These are phyloP conservation scores for Crithidia sp. DNA, from an alignment of 208 protist genomes.

Conservation along the genomic window DNA sequence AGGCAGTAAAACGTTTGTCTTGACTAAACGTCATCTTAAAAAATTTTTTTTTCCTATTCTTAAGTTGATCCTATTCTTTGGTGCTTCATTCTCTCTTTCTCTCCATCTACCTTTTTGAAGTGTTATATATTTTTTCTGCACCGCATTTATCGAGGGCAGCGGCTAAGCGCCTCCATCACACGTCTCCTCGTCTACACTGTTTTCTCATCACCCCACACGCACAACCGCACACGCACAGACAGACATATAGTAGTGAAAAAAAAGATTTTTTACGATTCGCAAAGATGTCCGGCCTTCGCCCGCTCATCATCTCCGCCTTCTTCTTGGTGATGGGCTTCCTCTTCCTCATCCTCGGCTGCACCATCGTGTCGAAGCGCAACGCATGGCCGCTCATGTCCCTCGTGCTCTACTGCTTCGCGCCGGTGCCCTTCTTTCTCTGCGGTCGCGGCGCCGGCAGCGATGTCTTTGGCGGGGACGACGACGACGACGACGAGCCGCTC, in stretches of 20 bases:
- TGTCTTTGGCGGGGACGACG: constrained; percentile 19
- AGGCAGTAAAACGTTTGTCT: too few relatives aligned
- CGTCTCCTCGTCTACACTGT: too few relatives aligned
- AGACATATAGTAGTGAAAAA: not conserved
- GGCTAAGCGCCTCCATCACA: too few relatives aligned
- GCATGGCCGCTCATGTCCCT: constrained; percentile 65
- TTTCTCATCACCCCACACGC: not conserved
- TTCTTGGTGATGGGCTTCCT: constrained; percentile 59
- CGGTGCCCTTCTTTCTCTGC: constrained; percentile 70
- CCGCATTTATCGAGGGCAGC: not conserved
- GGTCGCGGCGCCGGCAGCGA: constrained; percentile 22
- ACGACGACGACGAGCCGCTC: constrained; percentile 30
- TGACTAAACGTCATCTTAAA: too few relatives aligned
- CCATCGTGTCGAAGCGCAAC: constrained; percentile 45
- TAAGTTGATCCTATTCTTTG: not conserved
- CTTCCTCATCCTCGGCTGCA: constrained; percentile 65
- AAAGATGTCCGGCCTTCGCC: constrained; percentile 51
- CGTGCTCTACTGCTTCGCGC: constrained; percentile 53
- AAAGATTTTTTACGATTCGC: not conserved
- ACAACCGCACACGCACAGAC: too few relatives aligned
- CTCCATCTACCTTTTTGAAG: not conserved
- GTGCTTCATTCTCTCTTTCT: not conserved
- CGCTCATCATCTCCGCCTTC: constrained; percentile 58
- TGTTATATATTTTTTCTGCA: not conserved
- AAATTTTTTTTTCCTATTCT: not conserved